phyloP scores from a whole-genome alignment of 768 basidiomycete genomes.

The Cubamyces sp. region DNA sequence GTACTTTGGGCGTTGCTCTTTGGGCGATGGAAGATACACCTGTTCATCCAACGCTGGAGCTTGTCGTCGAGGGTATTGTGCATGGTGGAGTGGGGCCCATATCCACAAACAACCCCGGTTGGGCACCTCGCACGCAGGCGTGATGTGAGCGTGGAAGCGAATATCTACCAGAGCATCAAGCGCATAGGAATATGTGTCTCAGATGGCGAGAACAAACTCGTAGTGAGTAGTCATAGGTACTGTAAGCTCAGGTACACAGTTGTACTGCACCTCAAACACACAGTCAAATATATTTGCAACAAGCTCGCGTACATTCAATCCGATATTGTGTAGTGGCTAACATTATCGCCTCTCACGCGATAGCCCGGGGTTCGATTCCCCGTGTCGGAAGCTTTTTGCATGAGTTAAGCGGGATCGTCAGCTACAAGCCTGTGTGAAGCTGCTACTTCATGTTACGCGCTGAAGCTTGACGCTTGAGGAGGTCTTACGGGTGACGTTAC shows the following conservation, averaged over 20 bases:
- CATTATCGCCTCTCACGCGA: slow-evolving; percentile 17
- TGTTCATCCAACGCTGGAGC: slow-evolving; percentile 54
- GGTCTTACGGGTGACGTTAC: no score
- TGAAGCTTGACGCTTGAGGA: no score
- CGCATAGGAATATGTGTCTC: no score
- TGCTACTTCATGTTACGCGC: no score
- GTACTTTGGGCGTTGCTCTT: slow-evolving; percentile 56
- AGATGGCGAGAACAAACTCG: no score
- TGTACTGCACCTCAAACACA: no score
- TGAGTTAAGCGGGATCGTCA: no score
- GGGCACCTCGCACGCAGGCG: slow-evolving; percentile 36
- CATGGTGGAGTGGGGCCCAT: slow-evolving; percentile 71
- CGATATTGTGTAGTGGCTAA: slow-evolving; percentile 17
- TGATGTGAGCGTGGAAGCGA: not conserved
- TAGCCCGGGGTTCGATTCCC: slow-evolving; percentile 15
- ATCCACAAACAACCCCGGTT: slow-evolving; percentile 59
- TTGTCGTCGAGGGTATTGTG: slow-evolving; percentile 58
- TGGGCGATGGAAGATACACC: slow-evolving; percentile 63
- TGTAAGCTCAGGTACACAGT: no score
- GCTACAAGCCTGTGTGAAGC: no score
- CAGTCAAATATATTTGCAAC: no score
- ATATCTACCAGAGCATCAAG: no score
- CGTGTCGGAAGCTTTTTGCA: slow-evolving; percentile 5
- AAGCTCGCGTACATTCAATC: not conserved
- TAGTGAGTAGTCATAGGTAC: no score